Evolutionary conservation across 495 filamentous ascomycete genomes (phyloP).

Genomic region (Neurospora sp.): DNA sequence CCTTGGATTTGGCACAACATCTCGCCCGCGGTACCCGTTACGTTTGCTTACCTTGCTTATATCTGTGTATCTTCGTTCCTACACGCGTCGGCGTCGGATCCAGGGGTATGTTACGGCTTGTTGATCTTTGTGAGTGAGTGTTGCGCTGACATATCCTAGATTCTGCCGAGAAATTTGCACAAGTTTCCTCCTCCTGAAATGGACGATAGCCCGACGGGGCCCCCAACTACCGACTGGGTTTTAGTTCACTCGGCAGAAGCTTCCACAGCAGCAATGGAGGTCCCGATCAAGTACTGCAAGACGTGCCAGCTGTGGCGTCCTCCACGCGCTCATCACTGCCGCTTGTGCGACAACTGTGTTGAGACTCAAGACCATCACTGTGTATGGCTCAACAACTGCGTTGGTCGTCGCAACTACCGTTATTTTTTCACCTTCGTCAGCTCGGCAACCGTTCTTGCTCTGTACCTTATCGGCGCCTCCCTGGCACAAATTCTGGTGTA

Average conservation of each 20-base stretch:
- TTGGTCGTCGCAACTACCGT: constrained; percentile 93
- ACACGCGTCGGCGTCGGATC: constrained; percentile 83
- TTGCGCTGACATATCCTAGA: constrained; percentile 36
- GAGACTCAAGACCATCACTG: constrained; percentile 98
- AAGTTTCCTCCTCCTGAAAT: constrained; percentile 44
- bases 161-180: constrained; percentile 73
- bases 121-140: neutral
- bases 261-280: constrained; percentile 77
- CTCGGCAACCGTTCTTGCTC: constrained; percentile 59
- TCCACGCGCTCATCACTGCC: constrained; percentile 90
- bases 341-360: constrained; percentile 91
- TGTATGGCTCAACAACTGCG: constrained; percentile 98
- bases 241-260: constrained; percentile 71
- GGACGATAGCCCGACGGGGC: constrained; percentile 72
- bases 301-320: constrained; percentile 96
- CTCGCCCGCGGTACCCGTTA: constrained; percentile 82
- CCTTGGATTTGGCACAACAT: constrained; percentile 86
- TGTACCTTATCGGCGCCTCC: constrained; percentile 66
- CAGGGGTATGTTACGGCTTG: constrained; percentile 58
- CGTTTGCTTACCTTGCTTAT: constrained; percentile 84
- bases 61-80: constrained; percentile 87
- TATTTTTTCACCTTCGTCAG: constrained; percentile 91
- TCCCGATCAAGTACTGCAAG: constrained; percentile 95
- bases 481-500: constrained; percentile 74
- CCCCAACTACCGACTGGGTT: constrained; percentile 82